Base-by-base conservation (phyloP, 1,139 yeast genomes). In the Debaryomyces robertsiae region DNA sequence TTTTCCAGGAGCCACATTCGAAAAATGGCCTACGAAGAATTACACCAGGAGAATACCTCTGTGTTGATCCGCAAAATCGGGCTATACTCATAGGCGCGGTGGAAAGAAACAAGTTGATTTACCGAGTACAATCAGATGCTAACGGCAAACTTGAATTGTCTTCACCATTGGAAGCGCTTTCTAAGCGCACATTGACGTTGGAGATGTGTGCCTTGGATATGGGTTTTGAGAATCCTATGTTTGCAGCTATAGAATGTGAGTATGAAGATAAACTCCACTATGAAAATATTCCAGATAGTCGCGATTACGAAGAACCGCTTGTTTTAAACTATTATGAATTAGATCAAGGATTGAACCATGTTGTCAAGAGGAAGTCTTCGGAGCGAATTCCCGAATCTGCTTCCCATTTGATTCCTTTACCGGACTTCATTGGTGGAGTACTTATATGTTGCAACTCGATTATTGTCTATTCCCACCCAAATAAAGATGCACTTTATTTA, bases 281-380 rank as follows among this genome's bases (percentile, higher is more conserved):
- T n/a, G 13, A 32, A 11, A 10, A n/a, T 5, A 17, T 15, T 6
- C 15, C 10, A 18, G 9, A n/a, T 13, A 18, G 17, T 13, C 6
- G 14, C 3, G 39, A 42, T n/a, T 35, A 40, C 14, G 47, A 48
- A n/a, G 49, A 45, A 10, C 53, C 53, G 1, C 43, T 59, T 3
- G 45, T 46, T 13, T 63, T 91, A 43, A 75, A 79, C 6, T 84
- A 77, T 58, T 91, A 91, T 61, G 94, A 88, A 55, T 65, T 91
- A 23, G 98, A 93, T 59, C 75, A 87, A 39, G 96, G 98, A 0
- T 67, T 91, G 40, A 90, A 91, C 55, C 86, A 84, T 55, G 77
- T 90, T 2, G 71, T 84, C 2, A 76, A 75, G 42, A 52, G 52
- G 16, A 73, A 69, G 44, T 69, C 77, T 43, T 58, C 77, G 3